phyloP scores from a whole-genome alignment of 2,329 filamentous ascomycete species.

The Ceratocystiopsis minuta region DNA sequence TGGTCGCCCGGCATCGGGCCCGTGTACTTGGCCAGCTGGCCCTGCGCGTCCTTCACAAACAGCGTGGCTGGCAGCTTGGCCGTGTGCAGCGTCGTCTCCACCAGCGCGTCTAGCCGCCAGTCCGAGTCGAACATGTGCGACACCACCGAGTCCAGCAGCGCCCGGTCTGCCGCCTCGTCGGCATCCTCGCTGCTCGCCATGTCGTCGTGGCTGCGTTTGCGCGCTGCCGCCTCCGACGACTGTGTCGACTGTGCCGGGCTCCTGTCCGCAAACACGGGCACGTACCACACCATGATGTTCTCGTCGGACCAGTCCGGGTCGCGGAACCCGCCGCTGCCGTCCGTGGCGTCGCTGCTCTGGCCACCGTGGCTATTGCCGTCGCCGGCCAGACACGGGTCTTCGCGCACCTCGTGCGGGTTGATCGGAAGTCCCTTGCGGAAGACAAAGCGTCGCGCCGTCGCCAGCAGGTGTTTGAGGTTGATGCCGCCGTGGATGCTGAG shows the following conservation, averaged over 20 bases:
- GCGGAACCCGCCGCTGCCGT: constrained; percentile 17
- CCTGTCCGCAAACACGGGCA: constrained; percentile 30
- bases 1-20: constrained; percentile 43
- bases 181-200: constrained; percentile 9
- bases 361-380: constrained; percentile 10
- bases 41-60: constrained; percentile 47
- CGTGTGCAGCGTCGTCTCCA: constrained; percentile 45
- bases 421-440: constrained; percentile 70
- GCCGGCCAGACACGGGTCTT: constrained; percentile 25
- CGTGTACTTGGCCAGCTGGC: constrained; percentile 48
- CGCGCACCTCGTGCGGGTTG: constrained; percentile 46
- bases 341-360: background rate
- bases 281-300: constrained; percentile 68
- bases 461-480: constrained; percentile 65
- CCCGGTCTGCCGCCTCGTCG: constrained; percentile 17
- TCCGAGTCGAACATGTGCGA: constrained; percentile 60
- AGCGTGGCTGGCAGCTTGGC: constrained; percentile 51
- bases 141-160: constrained; percentile 44
- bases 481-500: constrained; percentile 60
- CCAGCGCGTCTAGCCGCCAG: constrained; percentile 54
- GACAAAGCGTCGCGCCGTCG: constrained; percentile 69
- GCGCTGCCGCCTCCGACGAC: background rate
- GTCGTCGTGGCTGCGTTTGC: constrained; percentile 16
- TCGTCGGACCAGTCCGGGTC: constrained; percentile 58
- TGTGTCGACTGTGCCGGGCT: background rate